These are phyloP conservation scores for Blumeria graminis DNA, from an alignment of 2,329 filamentous ascomycete genomes.

Conservation along the genomic window DNA sequence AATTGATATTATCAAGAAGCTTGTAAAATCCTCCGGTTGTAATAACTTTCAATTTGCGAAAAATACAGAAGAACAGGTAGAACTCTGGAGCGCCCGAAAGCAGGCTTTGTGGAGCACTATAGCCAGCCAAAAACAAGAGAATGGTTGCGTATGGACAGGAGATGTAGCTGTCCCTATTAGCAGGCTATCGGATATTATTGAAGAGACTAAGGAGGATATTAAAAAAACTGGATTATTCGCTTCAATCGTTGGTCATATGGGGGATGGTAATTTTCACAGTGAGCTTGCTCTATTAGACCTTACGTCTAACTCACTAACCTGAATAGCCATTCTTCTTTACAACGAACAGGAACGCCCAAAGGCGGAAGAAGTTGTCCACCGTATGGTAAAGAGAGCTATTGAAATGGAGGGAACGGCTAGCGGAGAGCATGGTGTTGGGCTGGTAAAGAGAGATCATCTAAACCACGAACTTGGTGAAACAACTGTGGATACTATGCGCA, in stretches of 20 bases:
- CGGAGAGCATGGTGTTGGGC: slow-evolving; percentile 61
- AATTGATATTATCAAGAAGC: slow-evolving; percentile 36
- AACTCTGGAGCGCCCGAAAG: slow-evolving; percentile 67
- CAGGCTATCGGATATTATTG: slow-evolving; percentile 48
- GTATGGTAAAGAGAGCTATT: slow-evolving; percentile 68
- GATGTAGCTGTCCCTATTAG: slow-evolving; percentile 71
- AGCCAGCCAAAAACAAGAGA: slow-evolving; percentile 31
- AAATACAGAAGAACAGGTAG: slow-evolving; percentile 41
- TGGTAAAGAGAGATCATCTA: slow-evolving; percentile 69
- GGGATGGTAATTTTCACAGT: slow-evolving; percentile 57
- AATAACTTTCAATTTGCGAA: slow-evolving; percentile 57
- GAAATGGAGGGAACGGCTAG: slow-evolving; percentile 71
- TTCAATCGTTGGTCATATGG: slow-evolving; percentile 46
- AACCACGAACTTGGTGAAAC: slow-evolving; percentile 49
- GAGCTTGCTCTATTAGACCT: slow-evolving; percentile 6
- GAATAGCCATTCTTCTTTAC: slow-evolving; percentile 30
- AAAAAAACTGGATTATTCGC: slow-evolving; percentile 30
- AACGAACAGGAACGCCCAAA: slow-evolving; percentile 41
- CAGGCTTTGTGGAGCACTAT: slow-evolving; percentile 65
- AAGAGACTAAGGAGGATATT: slow-evolving; percentile 45
- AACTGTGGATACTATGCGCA: slow-evolving; percentile 65
- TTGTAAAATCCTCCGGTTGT: slow-evolving; percentile 36
- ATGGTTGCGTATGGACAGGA: slow-evolving; percentile 63
- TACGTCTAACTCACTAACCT: not conserved
- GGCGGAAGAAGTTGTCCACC: slow-evolving; percentile 49